Base-by-base conservation (phyloP, 768 basidiomycete species). In the Tylopilus subfusipes region DNA sequence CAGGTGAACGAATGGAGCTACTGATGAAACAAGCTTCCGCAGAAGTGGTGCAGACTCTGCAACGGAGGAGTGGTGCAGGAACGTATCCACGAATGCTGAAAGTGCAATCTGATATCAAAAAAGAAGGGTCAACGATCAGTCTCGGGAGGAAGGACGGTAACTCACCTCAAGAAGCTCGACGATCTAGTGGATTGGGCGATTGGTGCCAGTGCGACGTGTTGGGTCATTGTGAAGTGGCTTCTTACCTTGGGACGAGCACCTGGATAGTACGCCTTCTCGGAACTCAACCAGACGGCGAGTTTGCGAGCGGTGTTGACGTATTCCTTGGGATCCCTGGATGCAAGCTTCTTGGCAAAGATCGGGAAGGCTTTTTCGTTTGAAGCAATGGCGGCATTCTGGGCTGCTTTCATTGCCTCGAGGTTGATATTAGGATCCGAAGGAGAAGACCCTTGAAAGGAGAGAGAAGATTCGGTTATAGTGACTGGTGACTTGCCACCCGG, bases 211-310 rank as follows among this genome's bases (percentile, higher is more conserved):
- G 29, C 39, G 18, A 46, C 30, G 49, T 61, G 22, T 56, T 48
- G n/a, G n/a, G n/a, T 31, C 18, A 12, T 19, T 14, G 27, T 25
- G 53, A 36, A 5, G 6, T n/a, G n/a, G 24, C 39, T 9, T 61
- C 71, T 55, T 54, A 82, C 83, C 68, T 78, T 75, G 42, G 73
- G 75, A 33, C 79, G 75, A 40, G 81, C 82, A 30, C 56, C 70
- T 1, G 64, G 44, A 61, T 84, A 84, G 59, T 84, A 84, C 1
- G 82, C 82, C 57, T 75, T 77, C 39, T 73, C 70, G 48, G 76
- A 75, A 24, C 62, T 45, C 39, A 82, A 61, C 81, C 80, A 84
- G 2, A n/a, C 6, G 1, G 71, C 65, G 19, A 83, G 65, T 61
- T 76, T 82, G 18, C 61, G 61, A 7, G 75, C 31, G 2, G 57